Conservation (phyloP, 768 basidiomycete species). For the Phanerochaete carnosa region DNA sequence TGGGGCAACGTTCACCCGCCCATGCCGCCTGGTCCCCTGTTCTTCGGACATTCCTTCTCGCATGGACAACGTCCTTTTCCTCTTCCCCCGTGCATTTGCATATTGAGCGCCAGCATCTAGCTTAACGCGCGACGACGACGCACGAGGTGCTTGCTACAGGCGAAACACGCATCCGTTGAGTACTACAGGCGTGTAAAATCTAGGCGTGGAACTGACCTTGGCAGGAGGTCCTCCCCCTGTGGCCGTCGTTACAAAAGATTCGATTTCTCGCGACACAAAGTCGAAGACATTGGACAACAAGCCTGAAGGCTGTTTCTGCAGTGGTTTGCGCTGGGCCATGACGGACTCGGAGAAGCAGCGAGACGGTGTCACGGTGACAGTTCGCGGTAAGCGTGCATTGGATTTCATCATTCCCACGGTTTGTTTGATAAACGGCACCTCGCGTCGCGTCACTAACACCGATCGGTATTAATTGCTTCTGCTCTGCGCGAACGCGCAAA, state of each 20-base stretch:
- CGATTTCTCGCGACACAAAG: constrained; percentile 69
- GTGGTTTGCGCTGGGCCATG: constrained; percentile 15
- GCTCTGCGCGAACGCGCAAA: not conserved
- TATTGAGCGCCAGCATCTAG: constrained; percentile 15
- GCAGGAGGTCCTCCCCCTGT: constrained; percentile 26
- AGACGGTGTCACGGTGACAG: not conserved
- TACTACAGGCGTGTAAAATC: not conserved
- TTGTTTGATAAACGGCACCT: not conserved
- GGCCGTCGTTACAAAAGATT: constrained; percentile 67
- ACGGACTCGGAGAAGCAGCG: not conserved
- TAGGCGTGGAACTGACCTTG: not conserved
- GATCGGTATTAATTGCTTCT: not conserved
- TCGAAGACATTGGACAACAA: constrained; percentile 61
- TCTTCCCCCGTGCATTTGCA: not conserved
- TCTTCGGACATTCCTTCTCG: constrained; percentile 7
- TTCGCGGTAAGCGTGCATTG: not conserved
- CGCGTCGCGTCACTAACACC: not conserved
- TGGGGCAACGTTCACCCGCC: not conserved
- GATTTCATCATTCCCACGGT: not conserved
- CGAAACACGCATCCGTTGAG: not conserved
- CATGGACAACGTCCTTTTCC: constrained; percentile 5
- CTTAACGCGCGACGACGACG: constrained; percentile 23
- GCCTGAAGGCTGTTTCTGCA: constrained; percentile 26
- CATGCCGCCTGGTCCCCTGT: not conserved
- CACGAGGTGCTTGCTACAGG: constrained; percentile 12